Evolutionary conservation across 2,329 filamentous ascomycete genomes (phyloP), one percentile per base, ranked within the genome.

Genomic region (Penicillium sp.): DNA sequence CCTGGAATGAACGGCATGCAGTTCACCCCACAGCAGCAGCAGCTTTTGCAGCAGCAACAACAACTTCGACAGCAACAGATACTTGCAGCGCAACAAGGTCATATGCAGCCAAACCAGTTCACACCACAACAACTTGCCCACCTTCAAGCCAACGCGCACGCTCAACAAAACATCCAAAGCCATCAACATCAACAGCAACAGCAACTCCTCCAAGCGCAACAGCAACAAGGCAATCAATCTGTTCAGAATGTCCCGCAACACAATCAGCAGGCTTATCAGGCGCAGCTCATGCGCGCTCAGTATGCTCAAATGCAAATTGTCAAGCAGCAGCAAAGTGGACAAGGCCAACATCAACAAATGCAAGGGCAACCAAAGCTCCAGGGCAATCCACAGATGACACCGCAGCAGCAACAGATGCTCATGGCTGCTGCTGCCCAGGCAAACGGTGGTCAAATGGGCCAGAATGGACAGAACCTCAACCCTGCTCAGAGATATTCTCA

Each of bases 91-190:
- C 71, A 77, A 59, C 66, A 69, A 47, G 66, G 73, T 44, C 67
- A 72, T 59, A 59, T 74, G 48, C 64, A 65, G 18, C 62, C 65
- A 43, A 62, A 64, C 18, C 68, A 73, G 43, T 71, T 76, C 49
- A 75, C 71, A 5, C 74, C 74, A 4, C 75, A 77, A 54, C 71
- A 75, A 45, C 60, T 75, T 52, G 71, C 73, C 36, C 74, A 76
- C 40, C 56, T 77, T 56, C 77, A 77, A 43, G 75, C 64, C 67
- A 79, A 66, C 69, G 70, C 69, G 49, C 76, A 77, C 47, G 76
- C 75, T 24, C 77, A 78, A 54, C 78, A 80, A 48, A 77, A 76
- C 31, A 78, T 74, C 32, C 77, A 73, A 58, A 71, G 69, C 50
- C 68, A 77, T 62, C 74, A 63, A 49, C 62, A 75, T 31, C 65